These are phyloP conservation scores for Torrubiellomyces zombiae DNA, from an alignment of 2,329 filamentous ascomycete genomes.

Conservation along the genomic window DNA sequence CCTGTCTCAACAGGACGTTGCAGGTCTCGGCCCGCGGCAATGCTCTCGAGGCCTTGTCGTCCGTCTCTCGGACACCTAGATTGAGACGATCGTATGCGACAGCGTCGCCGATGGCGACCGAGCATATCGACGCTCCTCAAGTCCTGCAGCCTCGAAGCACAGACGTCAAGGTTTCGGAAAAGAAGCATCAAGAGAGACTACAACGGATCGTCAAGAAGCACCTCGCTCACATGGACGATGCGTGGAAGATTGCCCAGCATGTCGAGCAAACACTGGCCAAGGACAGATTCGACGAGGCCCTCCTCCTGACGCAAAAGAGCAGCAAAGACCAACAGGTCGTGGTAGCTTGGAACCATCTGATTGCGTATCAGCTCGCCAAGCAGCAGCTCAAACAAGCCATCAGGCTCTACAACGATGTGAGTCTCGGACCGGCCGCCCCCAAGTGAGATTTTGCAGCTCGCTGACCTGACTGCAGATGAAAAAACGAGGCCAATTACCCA, in stretches of 20 bases:
- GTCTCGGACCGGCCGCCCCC: conserved; percentile 6
- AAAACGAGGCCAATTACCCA: conserved; percentile 69
- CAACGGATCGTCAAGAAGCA: conserved; percentile 33
- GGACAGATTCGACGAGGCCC: conserved; percentile 48
- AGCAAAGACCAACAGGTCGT: conserved; percentile 46
- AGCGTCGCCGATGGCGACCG: conserved; percentile 1
- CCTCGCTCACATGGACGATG: conserved; percentile 49
- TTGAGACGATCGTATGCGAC: conserved; percentile 6
- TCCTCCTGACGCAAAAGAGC: conserved; percentile 50
- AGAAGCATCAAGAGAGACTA: conserved; percentile 12
- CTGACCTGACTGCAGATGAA: conserved; percentile 54
- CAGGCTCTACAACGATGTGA: conserved; percentile 76
- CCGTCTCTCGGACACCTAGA: conserved; percentile 4
- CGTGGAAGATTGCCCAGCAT: conserved; percentile 52
- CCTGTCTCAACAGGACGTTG: conserved; percentile 12
- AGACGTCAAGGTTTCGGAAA: conserved; percentile 4
- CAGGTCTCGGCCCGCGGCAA: conserved; percentile 5
- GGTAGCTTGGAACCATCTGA: conserved; percentile 79
- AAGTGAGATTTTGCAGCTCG: not conserved
- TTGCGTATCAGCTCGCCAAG: conserved; percentile 51
- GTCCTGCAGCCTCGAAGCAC: conserved; percentile 7
- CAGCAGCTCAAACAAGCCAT: conserved; percentile 47
- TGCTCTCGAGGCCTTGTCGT: not conserved
- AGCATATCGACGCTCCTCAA: conserved; percentile 8
- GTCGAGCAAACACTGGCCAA: conserved; percentile 43